phyloP scores from a whole-genome alignment of 805 yeast species.

The Wickerhamiella australiensis region DNA sequence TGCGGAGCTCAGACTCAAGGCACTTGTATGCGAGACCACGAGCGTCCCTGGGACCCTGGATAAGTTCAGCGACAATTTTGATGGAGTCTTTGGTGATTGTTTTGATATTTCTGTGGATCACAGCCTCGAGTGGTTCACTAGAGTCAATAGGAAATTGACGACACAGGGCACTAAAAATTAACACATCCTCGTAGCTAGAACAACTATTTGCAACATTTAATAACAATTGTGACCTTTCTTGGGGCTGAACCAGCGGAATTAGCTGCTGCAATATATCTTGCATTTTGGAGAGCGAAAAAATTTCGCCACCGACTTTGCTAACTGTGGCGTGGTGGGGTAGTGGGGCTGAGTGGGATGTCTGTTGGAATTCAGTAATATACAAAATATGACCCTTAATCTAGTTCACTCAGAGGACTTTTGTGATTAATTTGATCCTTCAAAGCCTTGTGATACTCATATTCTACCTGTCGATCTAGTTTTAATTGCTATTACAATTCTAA shows the following conservation, averaged over 20 bases:
- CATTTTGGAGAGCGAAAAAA: background rate
- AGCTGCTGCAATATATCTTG: background rate
- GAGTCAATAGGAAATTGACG: background rate
- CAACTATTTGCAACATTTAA: background rate
- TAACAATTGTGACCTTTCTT: background rate
- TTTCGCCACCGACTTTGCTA: background rate
- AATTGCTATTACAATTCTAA: too few species aligned
- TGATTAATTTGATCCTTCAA: too few species aligned
- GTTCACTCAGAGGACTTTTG: too few species aligned
- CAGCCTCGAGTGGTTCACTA: background rate
- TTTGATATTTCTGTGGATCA: background rate
- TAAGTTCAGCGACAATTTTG: background rate
- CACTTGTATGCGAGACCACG: background rate
- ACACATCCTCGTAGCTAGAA: constrained; percentile 1
- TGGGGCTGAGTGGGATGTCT: too few species aligned
- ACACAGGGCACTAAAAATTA: background rate
- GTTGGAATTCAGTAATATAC: too few species aligned
- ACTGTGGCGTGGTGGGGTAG: too few species aligned
- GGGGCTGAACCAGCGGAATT: background rate
- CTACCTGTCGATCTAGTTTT: too few species aligned
- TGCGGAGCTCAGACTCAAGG: background rate
- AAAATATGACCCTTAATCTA: too few species aligned
- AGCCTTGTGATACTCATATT: too few species aligned
- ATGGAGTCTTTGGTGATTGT: background rate
- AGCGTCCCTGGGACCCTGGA: background rate